Evolutionary conservation across 805 yeast genomes (phyloP).

Genomic region (Diddensiella caesifluorescens): DNA sequence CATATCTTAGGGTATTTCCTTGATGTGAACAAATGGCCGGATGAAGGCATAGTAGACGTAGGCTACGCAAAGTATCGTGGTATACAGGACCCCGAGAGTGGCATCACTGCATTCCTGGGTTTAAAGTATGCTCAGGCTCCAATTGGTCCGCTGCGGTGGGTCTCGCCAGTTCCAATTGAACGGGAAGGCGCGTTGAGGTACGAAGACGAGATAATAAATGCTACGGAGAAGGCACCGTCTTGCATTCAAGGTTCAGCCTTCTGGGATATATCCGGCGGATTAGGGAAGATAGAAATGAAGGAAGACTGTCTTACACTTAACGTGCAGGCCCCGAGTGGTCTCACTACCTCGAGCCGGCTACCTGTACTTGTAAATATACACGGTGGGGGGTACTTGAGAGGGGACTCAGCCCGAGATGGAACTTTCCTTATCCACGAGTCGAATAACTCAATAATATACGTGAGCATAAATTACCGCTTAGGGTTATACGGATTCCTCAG

Average conservation of each 20-base stretch:
- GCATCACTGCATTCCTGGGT: conserved; percentile 7
- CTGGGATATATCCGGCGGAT: conserved; percentile 3
- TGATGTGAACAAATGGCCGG: too few species aligned
- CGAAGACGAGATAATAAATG: conserved; percentile 4
- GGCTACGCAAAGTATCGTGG: conserved; percentile 13
- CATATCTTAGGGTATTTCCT: neutral
- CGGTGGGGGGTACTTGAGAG: conserved; percentile 33
- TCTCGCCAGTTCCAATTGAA: conserved; percentile 11
- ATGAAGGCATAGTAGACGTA: conserved; percentile 9
- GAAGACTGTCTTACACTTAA: conserved; percentile 14
- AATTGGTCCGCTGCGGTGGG: conserved; percentile 11
- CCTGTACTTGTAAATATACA: conserved; percentile 33
- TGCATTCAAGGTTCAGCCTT: conserved; percentile 6
- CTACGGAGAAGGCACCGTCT: conserved; percentile 4
- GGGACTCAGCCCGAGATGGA: conserved; percentile 24
- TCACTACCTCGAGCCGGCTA: neutral
- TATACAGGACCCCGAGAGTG: neutral
- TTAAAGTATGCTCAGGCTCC: conserved; percentile 15
- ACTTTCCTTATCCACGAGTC: conserved; percentile 15
- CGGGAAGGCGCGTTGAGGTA: neutral
- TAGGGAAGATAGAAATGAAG: neutral
- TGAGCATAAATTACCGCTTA: conserved; percentile 32
- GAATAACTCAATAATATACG: conserved; percentile 22
- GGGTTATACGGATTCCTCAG: conserved; percentile 34
- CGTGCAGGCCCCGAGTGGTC: conserved; percentile 5